phyloP scores from a whole-genome alignment of 306 rosid genomes.

The Neltuma alba region DNA sequence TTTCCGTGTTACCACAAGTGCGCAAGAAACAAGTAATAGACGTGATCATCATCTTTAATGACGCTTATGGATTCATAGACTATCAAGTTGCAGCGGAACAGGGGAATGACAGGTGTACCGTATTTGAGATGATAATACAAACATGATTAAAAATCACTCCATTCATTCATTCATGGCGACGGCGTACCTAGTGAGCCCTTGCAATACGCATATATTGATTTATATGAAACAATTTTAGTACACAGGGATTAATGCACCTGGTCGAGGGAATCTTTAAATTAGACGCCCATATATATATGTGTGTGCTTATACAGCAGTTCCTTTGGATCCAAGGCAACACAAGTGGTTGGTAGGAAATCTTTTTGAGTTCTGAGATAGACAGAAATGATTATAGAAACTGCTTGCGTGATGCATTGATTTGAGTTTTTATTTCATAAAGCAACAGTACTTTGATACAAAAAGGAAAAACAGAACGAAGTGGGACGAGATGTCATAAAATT shows the following conservation, averaged over 20 bases:
- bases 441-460: neutral
- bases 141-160: neutral
- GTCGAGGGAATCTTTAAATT: neutral
- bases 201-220: neutral
- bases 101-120: neutral
- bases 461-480: neutral
- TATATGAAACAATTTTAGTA: too few species aligned
- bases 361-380: too few species aligned
- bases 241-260: neutral
- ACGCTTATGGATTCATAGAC: neutral
- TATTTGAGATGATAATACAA: neutral
- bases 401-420: neutral
- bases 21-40: neutral
- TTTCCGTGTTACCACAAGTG: too few species aligned
- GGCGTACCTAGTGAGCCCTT: neutral
- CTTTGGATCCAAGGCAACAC: neutral
- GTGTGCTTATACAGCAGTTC: too few species aligned
- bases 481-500: neutral
- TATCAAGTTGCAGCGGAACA: neutral
- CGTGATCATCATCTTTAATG: neutral
- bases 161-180: neutral
- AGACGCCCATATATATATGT: neutral
- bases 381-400: neutral
- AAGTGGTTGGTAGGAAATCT: too few species aligned
- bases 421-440: neutral